Conservation (phyloP, 352 stramenopile species). For the Albugo candida region DNA sequence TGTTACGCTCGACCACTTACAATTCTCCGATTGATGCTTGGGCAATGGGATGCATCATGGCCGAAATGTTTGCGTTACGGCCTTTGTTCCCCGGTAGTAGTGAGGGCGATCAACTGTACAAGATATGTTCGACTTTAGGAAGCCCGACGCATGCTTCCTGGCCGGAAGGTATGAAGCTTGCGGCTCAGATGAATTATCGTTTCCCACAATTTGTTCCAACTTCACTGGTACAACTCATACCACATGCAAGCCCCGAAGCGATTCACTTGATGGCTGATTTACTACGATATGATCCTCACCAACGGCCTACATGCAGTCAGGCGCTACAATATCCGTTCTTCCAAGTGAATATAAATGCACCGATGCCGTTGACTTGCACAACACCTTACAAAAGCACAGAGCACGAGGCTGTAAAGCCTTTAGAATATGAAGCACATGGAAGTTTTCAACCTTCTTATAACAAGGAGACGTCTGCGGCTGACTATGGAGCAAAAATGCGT, state of each 20-base stretch:
- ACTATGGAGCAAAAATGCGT: no score
- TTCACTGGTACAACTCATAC: constrained; percentile 75
- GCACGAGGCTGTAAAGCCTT: no score
- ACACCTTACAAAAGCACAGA: constrained; percentile 25
- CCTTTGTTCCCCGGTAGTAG: constrained; percentile 94
- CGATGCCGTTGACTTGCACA: constrained; percentile 43
- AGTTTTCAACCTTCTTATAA: no score
- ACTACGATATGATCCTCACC: constrained; percentile 85
- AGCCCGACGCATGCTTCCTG: constrained; percentile 81
- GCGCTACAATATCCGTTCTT: constrained; percentile 93
- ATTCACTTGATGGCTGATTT: constrained; percentile 86
- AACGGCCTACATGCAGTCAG: constrained; percentile 83
- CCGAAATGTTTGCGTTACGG: constrained; percentile 89
- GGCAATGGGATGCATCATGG: constrained; percentile 95
- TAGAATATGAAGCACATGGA: no score
- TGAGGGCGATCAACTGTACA: constrained; percentile 96
- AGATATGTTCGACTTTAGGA: constrained; percentile 91
- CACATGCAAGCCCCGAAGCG: constrained; percentile 75
- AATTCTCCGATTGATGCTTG: constrained; percentile 96
- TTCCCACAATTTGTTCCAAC: constrained; percentile 90
- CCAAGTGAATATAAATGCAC: constrained; percentile 65
- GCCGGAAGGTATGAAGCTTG: constrained; percentile 89
- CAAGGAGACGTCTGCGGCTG: no score
- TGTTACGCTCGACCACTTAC: constrained; percentile 89
- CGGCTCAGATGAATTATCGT: constrained; percentile 89